Conservation (phyloP, 345 rosid species). For the Camelina laxa region DNA sequence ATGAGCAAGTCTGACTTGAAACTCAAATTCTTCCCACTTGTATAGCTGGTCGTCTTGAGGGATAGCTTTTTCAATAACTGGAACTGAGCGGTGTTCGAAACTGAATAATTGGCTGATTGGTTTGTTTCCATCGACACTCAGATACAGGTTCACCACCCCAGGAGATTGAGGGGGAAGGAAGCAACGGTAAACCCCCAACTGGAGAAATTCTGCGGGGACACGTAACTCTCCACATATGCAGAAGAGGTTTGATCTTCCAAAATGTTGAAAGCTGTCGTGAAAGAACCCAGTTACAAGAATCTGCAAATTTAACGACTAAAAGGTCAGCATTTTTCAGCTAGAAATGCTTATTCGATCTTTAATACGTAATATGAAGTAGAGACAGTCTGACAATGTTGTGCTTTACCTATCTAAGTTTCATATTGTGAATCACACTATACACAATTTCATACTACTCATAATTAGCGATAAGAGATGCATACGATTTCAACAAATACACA, state of each 20-base stretch:
- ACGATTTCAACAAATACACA: constrained; percentile 13
- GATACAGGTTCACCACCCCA: constrained; percentile 68
- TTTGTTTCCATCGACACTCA: constrained; percentile 77
- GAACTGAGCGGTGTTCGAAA: constrained; percentile 67
- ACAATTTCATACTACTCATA: constrained; percentile 12
- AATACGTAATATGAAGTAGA: not conserved
- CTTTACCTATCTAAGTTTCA: not conserved
- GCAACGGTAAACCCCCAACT: constrained; percentile 87
- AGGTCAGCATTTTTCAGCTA: constrained; percentile 21
- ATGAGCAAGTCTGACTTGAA: constrained; percentile 78
- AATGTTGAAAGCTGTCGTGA: constrained; percentile 60
- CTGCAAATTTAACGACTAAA: constrained; percentile 47
- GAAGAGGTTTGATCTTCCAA: constrained; percentile 61
- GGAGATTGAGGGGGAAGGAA: constrained; percentile 68
- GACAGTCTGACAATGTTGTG: not conserved
- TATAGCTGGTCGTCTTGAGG: constrained; percentile 47
- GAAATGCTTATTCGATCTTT: constrained; percentile 9
- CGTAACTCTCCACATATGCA: constrained; percentile 78
- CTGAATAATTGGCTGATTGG: constrained; percentile 79
- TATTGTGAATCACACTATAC: constrained; percentile 8
- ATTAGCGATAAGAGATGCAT: not conserved
- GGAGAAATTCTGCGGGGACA: constrained; percentile 66
- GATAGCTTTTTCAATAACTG: constrained; percentile 40
- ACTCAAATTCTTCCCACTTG: constrained; percentile 74
- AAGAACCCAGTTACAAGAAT: constrained; percentile 77